Evolutionary conservation across 306 rosid genomes (phyloP), one percentile per base, ranked within the genome.

Genomic region (Chamaecrista fasciculata): DNA sequence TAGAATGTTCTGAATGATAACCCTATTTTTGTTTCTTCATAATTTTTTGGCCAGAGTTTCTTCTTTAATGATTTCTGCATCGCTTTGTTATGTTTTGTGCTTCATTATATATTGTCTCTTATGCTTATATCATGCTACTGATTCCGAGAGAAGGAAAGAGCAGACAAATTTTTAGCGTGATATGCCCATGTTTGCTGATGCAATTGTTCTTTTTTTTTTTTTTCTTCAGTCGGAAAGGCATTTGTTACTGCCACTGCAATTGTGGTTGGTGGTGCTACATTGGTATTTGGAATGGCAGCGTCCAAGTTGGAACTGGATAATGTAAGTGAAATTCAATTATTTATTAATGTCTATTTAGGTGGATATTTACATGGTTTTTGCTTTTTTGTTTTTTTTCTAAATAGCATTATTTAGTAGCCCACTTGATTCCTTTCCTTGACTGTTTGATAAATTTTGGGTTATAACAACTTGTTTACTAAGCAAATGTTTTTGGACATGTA

Each of bases 221-320:
- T 58, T 69, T 73, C 66, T 75, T 57, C 60, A 94, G 98, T 94
- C 78, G 96, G 95, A 36, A 84, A 81, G 83, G 96, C 97, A 31
- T 94, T 90, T 61, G 90, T 86, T 48, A 51, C 74, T 70, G 96
- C 97, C 56, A 87, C 97, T 57, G 84, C 91, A 71, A 2, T 88
- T 58, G 81, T 88, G 25, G 90, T 90, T 71, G 98, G 98, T 51
- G 87, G 96, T 63, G 78, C 83, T 79, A 71, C 96, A 66, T 60
- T 93, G 51, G 69, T 88, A 46, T 69, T 90, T 65, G 95, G 95
- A 69, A 40, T 63, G 67, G 89, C 76, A 16, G 75, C 78, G 56
- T 94, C 96, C 63, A 88, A 82, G 79, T 80, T 94, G 58, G 90
- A 94, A 23, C 33, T 90, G 78, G 75, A 84, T 31, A 76, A 63